These are phyloP conservation scores for Metschnikowia reukaufii DNA, from an alignment of 805 yeast species.

Conservation along the genomic window DNA sequence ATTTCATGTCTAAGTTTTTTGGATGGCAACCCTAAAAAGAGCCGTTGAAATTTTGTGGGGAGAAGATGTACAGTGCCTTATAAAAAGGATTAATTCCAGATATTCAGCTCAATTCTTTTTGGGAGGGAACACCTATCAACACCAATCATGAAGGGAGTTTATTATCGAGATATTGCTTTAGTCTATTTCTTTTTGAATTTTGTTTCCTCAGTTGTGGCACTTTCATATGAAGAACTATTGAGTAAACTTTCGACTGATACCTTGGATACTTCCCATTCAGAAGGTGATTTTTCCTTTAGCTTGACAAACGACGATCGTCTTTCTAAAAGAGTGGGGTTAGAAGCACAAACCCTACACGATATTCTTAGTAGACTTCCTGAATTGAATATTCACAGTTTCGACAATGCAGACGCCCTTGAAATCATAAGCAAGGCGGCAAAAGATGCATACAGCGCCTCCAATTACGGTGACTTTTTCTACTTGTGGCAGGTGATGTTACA, in stretches of 20 bases:
- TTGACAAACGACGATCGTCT: no score
- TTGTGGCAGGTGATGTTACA: conserved; percentile 6
- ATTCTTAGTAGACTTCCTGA: background rate
- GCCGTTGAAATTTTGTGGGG: no score
- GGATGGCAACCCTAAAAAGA: no score
- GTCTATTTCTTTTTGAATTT: background rate
- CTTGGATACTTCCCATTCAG: background rate
- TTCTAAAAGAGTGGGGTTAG: background rate
- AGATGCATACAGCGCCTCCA: background rate
- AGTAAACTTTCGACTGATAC: background rate
- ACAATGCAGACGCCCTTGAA: background rate
- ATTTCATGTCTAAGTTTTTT: no score
- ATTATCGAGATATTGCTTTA: no score
- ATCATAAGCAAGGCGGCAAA: background rate
- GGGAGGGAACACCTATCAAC: no score
- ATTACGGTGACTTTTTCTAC: conserved; percentile 8
- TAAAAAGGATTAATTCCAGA: no score
- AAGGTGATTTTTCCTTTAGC: background rate
- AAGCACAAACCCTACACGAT: background rate
- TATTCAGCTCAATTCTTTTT: no score
- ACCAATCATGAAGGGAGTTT: no score
- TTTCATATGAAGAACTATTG: background rate
- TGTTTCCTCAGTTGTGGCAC: background rate
- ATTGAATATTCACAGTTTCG: conserved; percentile 1
- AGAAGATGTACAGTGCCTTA: no score